Evolutionary conservation across 2,329 filamentous ascomycete species (phyloP).

Genomic region (Clarireedia monteithiana): DNA sequence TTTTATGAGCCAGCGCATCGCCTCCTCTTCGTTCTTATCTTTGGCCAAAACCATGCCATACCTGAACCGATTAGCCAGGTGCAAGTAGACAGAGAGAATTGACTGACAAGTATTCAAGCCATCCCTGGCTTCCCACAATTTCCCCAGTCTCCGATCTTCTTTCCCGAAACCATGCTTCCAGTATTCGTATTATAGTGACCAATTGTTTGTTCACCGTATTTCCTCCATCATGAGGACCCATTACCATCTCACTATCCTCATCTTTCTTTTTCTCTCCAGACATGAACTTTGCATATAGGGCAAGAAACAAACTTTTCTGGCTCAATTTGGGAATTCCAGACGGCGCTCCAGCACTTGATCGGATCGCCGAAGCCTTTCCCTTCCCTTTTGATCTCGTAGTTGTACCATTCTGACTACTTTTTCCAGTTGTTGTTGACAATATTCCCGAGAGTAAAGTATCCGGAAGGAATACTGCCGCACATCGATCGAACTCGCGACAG

Average conservation of each 20-base stretch:
- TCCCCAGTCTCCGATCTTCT: constrained; percentile 50
- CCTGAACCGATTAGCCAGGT: constrained; percentile 30
- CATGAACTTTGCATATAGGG: constrained; percentile 86
- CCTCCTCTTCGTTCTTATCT: constrained; percentile 80
- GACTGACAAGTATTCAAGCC: constrained; percentile 72
- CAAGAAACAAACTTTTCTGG: constrained; percentile 86
- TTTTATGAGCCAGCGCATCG: constrained; percentile 77
- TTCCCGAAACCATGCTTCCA: constrained; percentile 75
- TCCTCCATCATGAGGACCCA: constrained; percentile 85
- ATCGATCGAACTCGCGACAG: constrained; percentile 90
- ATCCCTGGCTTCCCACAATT: constrained; percentile 67
- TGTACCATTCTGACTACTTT: constrained; percentile 31
- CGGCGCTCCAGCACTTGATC: constrained; percentile 9
- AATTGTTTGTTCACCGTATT: constrained; percentile 81
- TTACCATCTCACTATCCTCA: constrained; percentile 94
- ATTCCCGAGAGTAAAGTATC: constrained; percentile 66
- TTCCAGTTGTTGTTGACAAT: constrained; percentile 37
- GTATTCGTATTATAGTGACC: constrained; percentile 61
- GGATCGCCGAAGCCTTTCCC: constrained; percentile 28
- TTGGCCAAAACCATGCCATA: constrained; percentile 88
- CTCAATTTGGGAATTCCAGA: constrained; percentile 52
- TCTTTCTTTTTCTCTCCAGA: constrained; percentile 94
- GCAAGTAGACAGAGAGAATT: neutral
- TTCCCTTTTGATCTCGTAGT: constrained; percentile 57
- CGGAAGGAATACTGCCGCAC: constrained; percentile 82